phyloP scores from a whole-genome alignment of 345 rosid genomes.

The Pistacia integerrima region DNA sequence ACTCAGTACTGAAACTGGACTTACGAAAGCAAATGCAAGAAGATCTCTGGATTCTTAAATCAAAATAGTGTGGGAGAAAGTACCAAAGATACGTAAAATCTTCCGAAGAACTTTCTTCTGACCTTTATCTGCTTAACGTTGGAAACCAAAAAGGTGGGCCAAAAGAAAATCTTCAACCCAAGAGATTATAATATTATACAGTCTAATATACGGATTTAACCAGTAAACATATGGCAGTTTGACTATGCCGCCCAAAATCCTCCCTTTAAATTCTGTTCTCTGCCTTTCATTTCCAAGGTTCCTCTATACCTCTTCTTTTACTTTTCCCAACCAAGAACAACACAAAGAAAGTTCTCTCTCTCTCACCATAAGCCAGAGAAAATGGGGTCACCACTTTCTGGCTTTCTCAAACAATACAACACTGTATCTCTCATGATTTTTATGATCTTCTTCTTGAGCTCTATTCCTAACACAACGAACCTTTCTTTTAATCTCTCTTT shows the following conservation, averaged over 20 bases:
- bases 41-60: no score
- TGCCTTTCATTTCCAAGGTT: slow-evolving; percentile 41
- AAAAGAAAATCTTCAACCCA: slow-evolving; percentile 26
- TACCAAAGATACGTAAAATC: slow-evolving; percentile 17
- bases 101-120: slow-evolving; percentile 31
- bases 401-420: slow-evolving; percentile 46
- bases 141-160: slow-evolving; percentile 20
- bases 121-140: slow-evolving; percentile 27
- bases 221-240: slow-evolving; percentile 27
- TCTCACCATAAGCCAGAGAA: slow-evolving; percentile 23
- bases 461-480: slow-evolving; percentile 53
- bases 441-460: slow-evolving; percentile 57
- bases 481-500: slow-evolving; percentile 47
- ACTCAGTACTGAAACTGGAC: no score
- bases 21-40: no score
- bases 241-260: slow-evolving; percentile 54
- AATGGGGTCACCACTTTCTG: slow-evolving; percentile 52
- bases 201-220: slow-evolving; percentile 27
- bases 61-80: not conserved
- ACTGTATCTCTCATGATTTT: slow-evolving; percentile 46
- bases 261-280: slow-evolving; percentile 70
- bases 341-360: slow-evolving; percentile 25
- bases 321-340: slow-evolving; percentile 25
- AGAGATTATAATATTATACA: slow-evolving; percentile 30
- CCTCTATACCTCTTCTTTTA: slow-evolving; percentile 39